Evolutionary conservation across 2,329 filamentous ascomycete genomes (phyloP), one percentile per base, ranked within the genome.

Genomic region (Fusarium armeniacum): DNA sequence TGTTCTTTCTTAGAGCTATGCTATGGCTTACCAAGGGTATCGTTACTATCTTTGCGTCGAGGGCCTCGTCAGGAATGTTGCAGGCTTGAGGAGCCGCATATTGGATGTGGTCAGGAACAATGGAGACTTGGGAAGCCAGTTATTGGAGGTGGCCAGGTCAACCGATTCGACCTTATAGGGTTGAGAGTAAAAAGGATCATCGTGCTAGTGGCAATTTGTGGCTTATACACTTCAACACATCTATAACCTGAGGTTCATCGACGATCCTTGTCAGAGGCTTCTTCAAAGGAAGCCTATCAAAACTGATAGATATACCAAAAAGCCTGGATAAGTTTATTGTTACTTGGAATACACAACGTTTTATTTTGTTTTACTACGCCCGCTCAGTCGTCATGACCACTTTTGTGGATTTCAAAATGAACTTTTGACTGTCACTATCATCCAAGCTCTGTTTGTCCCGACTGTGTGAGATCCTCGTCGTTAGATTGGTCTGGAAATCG

Each of bases 381-480:
- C 20, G 41, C 12, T 62, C 60, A 3, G 28, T 55, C 0, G 53
- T 65, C 35, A 65, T 59, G 4, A 59, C 45, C 16, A 73, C 70
- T 12, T 67, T 65, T 5, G 67, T 73, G 15, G 71, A 66, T 53
- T 73, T 73, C 6, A 73, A 44, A 20, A 73, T 73, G 18, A 69
- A 66, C 46, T 73, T 72, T 22, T 73, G 71, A 38, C 71, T 73
- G 20, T 72, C 66, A 3, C 56, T 61, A 20, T 73, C 71, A 12
- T 72, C 70, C 11, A 69, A 49, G 12, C 71, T 70, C n/a, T 61
- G 64, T 11, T 54, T 54, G 2, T 67, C 56, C 15, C 60, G 50
- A 2, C 52, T 46, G 7, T 44, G 68, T 6, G 52, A 43, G 6
- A 55, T 33, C 1, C 61, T 36, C 12, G 60, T 58, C 9, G 58